Conservation (phyloP, 306 rosid species). For the Sesbania bispinosa region DNA sequence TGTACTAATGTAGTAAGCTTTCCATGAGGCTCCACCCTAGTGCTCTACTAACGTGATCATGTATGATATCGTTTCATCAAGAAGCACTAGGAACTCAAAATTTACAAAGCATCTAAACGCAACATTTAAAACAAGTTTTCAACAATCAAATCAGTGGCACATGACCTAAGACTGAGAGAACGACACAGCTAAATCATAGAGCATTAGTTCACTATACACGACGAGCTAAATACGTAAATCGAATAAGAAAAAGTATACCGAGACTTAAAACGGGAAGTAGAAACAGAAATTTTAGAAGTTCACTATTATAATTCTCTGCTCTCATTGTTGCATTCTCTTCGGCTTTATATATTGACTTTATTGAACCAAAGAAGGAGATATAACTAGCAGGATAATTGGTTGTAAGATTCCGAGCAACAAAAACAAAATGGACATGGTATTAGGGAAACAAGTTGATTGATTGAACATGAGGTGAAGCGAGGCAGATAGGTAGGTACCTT, state of each 20-base stretch:
- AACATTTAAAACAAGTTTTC: not conserved
- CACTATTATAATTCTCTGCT: not conserved
- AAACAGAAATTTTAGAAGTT: constrained; percentile 14
- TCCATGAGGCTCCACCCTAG: not conserved
- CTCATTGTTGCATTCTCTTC: too few relatives aligned
- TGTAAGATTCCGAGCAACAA: not conserved
- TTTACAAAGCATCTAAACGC: not conserved
- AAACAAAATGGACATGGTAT: not conserved
- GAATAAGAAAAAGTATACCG: not conserved
- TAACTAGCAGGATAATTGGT: not conserved
- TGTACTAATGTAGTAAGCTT: too few relatives aligned
- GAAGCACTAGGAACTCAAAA: not conserved
- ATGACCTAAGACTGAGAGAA: not conserved
- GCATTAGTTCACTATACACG: not conserved
- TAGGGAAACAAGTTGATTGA: not conserved
- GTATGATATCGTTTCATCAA: not conserved
- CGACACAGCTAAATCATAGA: not conserved
- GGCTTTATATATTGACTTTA: not conserved
- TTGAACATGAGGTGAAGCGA: not conserved
- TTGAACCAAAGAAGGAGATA: constrained; percentile 1
- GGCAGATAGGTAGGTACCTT: constrained; percentile 44
- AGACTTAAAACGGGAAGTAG: not conserved
- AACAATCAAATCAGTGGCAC: not conserved
- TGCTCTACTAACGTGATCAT: not conserved
- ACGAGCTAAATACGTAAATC: not conserved